Conservation (phyloP, 768 basidiomycete genomes). For the Psilocybe azurescens region DNA sequence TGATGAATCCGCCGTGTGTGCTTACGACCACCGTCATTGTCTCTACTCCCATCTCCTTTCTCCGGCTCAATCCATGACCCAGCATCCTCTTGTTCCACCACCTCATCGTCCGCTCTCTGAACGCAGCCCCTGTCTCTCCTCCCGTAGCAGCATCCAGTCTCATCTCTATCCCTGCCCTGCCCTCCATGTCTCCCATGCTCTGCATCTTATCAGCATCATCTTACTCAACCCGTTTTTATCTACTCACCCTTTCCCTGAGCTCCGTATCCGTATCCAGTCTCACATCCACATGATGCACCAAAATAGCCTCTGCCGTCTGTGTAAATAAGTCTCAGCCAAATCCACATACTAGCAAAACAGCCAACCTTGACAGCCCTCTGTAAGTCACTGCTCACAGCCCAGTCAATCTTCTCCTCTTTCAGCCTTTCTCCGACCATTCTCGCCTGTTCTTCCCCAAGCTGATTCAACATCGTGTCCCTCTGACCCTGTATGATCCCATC, state of each 20-base stretch:
- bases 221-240: background rate
- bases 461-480: slow-evolving; percentile 70
- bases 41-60: slow-evolving; percentile 17
- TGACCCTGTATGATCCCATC: slow-evolving; percentile 77
- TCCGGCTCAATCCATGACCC: slow-evolving; percentile 13
- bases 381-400: slow-evolving; percentile 77
- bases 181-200: slow-evolving; percentile 70
- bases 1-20: slow-evolving; percentile 72
- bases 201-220: slow-evolving; percentile 27
- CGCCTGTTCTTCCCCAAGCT: slow-evolving; percentile 64
- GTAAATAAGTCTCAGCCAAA: slow-evolving; percentile 5
- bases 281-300: slow-evolving; percentile 55
- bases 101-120: slow-evolving; percentile 51
- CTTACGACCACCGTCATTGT: slow-evolving; percentile 59
- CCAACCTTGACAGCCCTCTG: slow-evolving; percentile 66
- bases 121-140: slow-evolving; percentile 42
- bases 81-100: slow-evolving; percentile 67
- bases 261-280: slow-evolving; percentile 46
- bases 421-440: slow-evolving; percentile 57
- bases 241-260: slow-evolving; percentile 69
- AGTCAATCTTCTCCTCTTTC: slow-evolving; percentile 56
- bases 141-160: slow-evolving; percentile 19
- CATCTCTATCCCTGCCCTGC: slow-evolving; percentile 30
- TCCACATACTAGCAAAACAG: background rate
- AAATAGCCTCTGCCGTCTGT: slow-evolving; percentile 72